Base-by-base conservation (phyloP, 129 eudicot genomes). In the Glebionis coronaria region DNA sequence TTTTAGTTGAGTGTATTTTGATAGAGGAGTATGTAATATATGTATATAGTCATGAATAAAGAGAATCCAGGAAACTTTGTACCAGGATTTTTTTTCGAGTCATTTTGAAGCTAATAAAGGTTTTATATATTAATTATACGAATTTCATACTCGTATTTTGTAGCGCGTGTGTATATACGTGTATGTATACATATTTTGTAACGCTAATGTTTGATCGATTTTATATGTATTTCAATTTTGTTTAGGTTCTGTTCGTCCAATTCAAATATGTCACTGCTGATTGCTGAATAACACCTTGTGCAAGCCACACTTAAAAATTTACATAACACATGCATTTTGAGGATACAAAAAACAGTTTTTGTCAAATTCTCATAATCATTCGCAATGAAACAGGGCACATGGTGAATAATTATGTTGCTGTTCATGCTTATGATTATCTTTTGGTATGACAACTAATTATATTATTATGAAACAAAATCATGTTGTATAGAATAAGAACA, bases 11-110 rank as follows among this genome's bases (percentile, higher is more conserved):
- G 25, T 29, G 61, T 45, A 7, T 20, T 9, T 12, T 16, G 21
- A 46, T 67, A 59, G 55, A 35, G 49, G 51, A 58, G 51, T 67
- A 42, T 68, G 31, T 45, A 4, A 29, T 5, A 56, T 31, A 14
- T 50, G 65, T 75, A 56, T 67, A 68, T 59, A 75, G 62, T 58
- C 42, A 67, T 57, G 46, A 66, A 75, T 58, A 67, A 73, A 72
- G 68, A 72, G 68, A 58, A 42, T 35, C 21, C 63, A 35, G 68
- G 68, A 16, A 67, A 49, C 68, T 67, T 4, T 74, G 63, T 58
- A 67, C 56, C 69, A 40, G 25, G 44, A 56, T 46, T 74, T 25
- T 57, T 74, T 65, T n/a, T n/a, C n/a, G 31, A 65, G 45, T 44
- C 12, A 29, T 53, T 38, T 57, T 46, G 3, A 74, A 56, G 72